Evolutionary conservation across 805 yeast species (phyloP).

Genomic region (Wickerhamiella bombiphila): DNA sequence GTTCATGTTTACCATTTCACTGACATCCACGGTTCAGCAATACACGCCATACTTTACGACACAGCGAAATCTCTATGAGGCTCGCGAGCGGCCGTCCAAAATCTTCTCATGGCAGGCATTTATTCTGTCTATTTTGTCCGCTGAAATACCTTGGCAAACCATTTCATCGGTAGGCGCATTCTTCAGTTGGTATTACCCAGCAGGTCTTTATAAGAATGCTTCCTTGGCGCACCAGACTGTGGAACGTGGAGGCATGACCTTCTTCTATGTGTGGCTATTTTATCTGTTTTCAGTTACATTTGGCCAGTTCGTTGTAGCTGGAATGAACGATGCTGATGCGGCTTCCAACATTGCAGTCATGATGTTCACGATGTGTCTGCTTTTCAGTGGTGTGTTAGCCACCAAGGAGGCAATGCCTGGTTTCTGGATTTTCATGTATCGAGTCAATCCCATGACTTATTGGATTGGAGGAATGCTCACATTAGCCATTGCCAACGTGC

Average conservation of each 20-base stretch:
- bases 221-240: conserved; percentile 31
- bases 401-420: conserved; percentile 48
- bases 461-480: conserved; percentile 43
- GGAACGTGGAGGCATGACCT: conserved; percentile 38
- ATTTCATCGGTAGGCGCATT: conserved; percentile 37
- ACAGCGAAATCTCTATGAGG: conserved; percentile 51
- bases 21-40: conserved; percentile 49
- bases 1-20: conserved; percentile 42
- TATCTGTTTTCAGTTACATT: conserved; percentile 37
- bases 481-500: conserved; percentile 34
- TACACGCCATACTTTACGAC: conserved; percentile 43
- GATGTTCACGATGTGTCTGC: conserved; percentile 40
- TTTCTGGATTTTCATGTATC: conserved; percentile 77
- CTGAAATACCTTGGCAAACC: conserved; percentile 48
- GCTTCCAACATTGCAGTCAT: conserved; percentile 48
- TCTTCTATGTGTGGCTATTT: conserved; percentile 36
- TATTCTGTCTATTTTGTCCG: conserved; percentile 36
- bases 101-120: conserved; percentile 59
- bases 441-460: conserved; percentile 56
- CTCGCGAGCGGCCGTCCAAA: conserved; percentile 54
- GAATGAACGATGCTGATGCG: conserved; percentile 51
- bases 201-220: conserved; percentile 30
- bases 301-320: conserved; percentile 40
- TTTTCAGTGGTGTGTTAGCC: conserved; percentile 60
- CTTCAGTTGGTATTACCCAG: conserved; percentile 39